These are phyloP conservation scores for Echinosophora koreensis DNA, from an alignment of 306 rosid species.

Conservation along the genomic window DNA sequence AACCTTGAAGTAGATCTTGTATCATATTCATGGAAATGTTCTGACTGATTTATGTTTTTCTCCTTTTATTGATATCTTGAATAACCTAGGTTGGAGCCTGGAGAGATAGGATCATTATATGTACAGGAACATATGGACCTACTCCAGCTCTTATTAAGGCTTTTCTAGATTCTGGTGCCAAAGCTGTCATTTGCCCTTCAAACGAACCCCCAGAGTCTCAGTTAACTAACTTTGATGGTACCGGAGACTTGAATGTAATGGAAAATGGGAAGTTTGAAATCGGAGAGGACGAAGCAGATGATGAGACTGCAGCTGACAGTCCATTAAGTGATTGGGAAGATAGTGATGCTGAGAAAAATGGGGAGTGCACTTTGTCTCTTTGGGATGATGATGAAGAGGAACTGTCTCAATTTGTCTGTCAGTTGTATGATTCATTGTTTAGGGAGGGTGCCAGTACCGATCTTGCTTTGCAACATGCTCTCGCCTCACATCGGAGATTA, in stretches of 20 bases:
- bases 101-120: slow-evolving; percentile 94
- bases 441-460: slow-evolving; percentile 75
- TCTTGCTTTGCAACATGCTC: slow-evolving; percentile 85
- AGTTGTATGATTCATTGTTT: slow-evolving; percentile 78
- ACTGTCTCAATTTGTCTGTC: slow-evolving; percentile 82
- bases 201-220: slow-evolving; percentile 80
- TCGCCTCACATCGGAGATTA: slow-evolving; percentile 79
- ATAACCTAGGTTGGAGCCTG: slow-evolving; percentile 92
- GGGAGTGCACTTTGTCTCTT: slow-evolving; percentile 47
- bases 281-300: slow-evolving; percentile 92
- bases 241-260: slow-evolving; percentile 61
- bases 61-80: slow-evolving; percentile 44
- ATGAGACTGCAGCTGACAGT: slow-evolving; percentile 69
- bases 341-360: slow-evolving; percentile 74
- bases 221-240: slow-evolving; percentile 58
- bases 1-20: slow-evolving; percentile 3
- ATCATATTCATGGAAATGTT: slow-evolving; percentile 34
- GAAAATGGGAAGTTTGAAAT: slow-evolving; percentile 93
- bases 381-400: slow-evolving; percentile 89
- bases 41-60: slow-evolving; percentile 35
- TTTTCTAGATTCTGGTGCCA: slow-evolving; percentile 84
- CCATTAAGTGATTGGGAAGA: slow-evolving; percentile 98
- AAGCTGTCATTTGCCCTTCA: slow-evolving; percentile 89
- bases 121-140: slow-evolving; percentile 89
- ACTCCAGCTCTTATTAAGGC: slow-evolving; percentile 78